These are phyloP conservation scores for Pichia sp. DNA, from an alignment of 1,139 yeast species.

Conservation along the genomic window DNA sequence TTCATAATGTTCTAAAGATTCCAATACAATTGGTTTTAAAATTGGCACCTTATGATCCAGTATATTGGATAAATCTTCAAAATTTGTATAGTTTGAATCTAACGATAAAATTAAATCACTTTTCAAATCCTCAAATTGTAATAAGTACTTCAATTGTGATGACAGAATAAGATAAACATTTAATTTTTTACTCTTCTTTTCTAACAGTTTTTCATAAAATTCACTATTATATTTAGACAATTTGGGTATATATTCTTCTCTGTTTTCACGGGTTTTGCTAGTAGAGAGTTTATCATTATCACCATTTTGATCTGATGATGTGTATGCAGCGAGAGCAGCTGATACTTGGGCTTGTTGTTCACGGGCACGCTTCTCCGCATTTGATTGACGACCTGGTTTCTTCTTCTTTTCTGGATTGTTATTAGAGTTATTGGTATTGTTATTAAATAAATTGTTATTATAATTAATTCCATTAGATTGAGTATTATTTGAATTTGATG, in stretches of 20 bases:
- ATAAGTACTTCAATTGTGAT: constrained; percentile 33
- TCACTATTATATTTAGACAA: constrained; percentile 37
- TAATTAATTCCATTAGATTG: background rate
- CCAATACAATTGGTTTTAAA: constrained; percentile 35
- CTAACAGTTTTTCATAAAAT: constrained; percentile 18
- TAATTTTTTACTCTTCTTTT: constrained; percentile 20
- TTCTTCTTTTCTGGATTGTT: background rate
- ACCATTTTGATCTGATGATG: background rate
- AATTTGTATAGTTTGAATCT: constrained; percentile 35
- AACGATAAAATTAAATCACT: constrained; percentile 47
- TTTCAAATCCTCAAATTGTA: constrained; percentile 25
- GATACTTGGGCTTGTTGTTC: constrained; percentile 4
- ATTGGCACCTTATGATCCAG: constrained; percentile 40
- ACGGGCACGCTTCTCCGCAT: constrained; percentile 9
- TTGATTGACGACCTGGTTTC: constrained; percentile 2
- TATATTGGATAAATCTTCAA: constrained; percentile 10
- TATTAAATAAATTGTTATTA: background rate
- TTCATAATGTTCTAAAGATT: constrained; percentile 36
- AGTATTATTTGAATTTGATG: background rate
- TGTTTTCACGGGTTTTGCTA: constrained; percentile 2
- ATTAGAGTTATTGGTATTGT: background rate
- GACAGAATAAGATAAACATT: constrained; percentile 38
- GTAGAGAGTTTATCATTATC: background rate
- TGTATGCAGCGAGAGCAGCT: constrained; percentile 2
- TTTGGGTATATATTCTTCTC: constrained; percentile 35